Evolutionary conservation across 345 rosid species (phyloP).

Genomic region (Carallia pectinifolia): DNA sequence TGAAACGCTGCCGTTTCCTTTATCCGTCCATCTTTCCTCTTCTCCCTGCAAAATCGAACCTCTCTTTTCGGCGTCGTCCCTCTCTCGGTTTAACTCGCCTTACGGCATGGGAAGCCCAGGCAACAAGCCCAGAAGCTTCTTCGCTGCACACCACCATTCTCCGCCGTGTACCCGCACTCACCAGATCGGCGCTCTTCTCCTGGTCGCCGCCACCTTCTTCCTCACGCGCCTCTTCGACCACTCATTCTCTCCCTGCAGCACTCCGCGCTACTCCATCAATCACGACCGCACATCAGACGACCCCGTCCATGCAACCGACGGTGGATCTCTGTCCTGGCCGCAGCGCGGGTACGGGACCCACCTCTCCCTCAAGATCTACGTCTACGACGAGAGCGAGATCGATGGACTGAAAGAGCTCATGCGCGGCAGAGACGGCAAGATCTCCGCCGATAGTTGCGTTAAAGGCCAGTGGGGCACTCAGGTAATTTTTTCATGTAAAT

Average conservation of each 20-base stretch:
- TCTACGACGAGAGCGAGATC: slow-evolving; percentile 82
- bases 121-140: slow-evolving; percentile 38
- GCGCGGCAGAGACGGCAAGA: slow-evolving; percentile 67
- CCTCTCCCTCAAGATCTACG: slow-evolving; percentile 72
- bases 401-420: slow-evolving; percentile 67
- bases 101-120: slow-evolving; percentile 16
- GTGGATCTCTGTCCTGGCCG: slow-evolving; percentile 52
- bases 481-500: slow-evolving; percentile 33
- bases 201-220: slow-evolving; percentile 72
- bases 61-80: too few species aligned
- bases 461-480: slow-evolving; percentile 98
- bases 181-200: slow-evolving; percentile 79
- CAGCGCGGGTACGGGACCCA: slow-evolving; percentile 58
- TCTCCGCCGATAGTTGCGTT: slow-evolving; percentile 56
- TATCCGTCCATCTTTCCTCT: too few species aligned
- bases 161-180: slow-evolving; percentile 82
- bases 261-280: slow-evolving; percentile 15
- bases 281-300: slow-evolving; percentile 21
- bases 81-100: too few species aligned
- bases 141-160: slow-evolving; percentile 39
- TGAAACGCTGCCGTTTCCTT: too few species aligned
- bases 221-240: slow-evolving; percentile 75
- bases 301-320: slow-evolving; percentile 16
- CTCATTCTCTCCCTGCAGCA: slow-evolving; percentile 46
- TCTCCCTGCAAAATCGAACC: too few species aligned